A percentile compares a stretch with the other conserved stretches of the same genome.
phyloP scores from a whole-genome alignment of 108 stramenopile species.

The Pseudonitzschia pungens region DNA sequence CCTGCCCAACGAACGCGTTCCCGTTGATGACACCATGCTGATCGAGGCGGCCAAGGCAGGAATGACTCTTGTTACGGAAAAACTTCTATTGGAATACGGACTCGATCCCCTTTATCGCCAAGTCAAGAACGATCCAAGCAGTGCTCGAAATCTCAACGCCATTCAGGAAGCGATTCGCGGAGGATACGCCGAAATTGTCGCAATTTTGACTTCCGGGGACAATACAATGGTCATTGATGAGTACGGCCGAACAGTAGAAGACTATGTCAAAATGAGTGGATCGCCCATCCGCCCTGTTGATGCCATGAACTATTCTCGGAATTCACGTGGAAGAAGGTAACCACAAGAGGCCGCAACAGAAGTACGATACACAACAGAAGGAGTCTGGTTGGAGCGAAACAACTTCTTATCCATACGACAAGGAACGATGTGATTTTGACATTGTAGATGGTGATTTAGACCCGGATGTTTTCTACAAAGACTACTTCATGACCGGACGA shows the following conservation, averaged over 20 bases:
- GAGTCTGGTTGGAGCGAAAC: constrained; percentile 22
- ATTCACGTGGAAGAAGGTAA: neutral
- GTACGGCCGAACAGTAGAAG: constrained; percentile 21
- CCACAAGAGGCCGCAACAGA: neutral
- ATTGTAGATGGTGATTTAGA: constrained; percentile 12
- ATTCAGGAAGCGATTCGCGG: constrained; percentile 30
- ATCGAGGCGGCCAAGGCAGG: constrained; percentile 13
- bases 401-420: neutral
- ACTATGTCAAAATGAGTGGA: constrained; percentile 26
- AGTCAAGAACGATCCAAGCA: constrained; percentile 1
- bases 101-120: neutral
- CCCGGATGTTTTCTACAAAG: constrained; percentile 13
- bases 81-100: neutral
- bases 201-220: constrained; percentile 5
- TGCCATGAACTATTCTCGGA: constrained; percentile 17
- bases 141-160: neutral
- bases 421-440: constrained; percentile 20
- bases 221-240: neutral
- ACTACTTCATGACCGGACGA: constrained; percentile 27
- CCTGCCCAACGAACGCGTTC: neutral
- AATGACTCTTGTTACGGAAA: neutral
- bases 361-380: neutral
- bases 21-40: constrained; percentile 6
- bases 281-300: constrained; percentile 28
- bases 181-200: constrained; percentile 31